Evolutionary conservation across 2,329 filamentous ascomycete species (phyloP).

Genomic region (Colletotrichum sp.): DNA sequence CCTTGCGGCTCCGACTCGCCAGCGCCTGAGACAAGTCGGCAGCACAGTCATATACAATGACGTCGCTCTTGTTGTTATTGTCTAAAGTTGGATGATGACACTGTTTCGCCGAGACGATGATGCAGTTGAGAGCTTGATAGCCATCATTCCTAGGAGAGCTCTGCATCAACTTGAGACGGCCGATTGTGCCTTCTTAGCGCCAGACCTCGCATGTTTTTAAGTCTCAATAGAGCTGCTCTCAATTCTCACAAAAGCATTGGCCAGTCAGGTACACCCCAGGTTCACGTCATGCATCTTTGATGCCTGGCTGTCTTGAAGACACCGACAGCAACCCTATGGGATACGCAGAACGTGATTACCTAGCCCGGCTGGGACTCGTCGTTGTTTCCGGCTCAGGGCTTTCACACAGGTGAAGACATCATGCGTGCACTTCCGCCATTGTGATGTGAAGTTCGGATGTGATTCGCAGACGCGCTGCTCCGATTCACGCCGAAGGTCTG

Average conservation of each 20-base stretch:
- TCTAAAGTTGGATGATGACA: no score
- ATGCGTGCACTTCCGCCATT: neutral
- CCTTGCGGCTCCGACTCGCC: no score
- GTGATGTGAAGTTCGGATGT: no score
- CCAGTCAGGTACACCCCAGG: neutral
- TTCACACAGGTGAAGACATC: neutral
- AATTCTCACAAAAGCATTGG: neutral
- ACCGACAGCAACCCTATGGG: neutral
- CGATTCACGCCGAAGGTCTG: no score
- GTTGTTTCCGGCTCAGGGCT: neutral
- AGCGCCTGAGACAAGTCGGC: no score
- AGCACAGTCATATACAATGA: no score
- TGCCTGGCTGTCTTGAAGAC: neutral
- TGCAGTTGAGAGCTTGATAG: no score
- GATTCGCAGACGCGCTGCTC: no score
- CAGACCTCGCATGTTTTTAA: neutral
- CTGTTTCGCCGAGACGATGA: no score
- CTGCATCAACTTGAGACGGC: neutral
- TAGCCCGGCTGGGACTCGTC: neutral
- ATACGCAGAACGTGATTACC: neutral
- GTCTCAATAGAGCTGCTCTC: neutral
- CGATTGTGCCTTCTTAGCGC: neutral
- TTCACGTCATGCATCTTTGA: neutral
- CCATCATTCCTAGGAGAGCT: no score
- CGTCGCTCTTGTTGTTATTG: no score